Evolutionary conservation across 179 eudicot species (phyloP).

Genomic region (Patellifolia procumbens): DNA sequence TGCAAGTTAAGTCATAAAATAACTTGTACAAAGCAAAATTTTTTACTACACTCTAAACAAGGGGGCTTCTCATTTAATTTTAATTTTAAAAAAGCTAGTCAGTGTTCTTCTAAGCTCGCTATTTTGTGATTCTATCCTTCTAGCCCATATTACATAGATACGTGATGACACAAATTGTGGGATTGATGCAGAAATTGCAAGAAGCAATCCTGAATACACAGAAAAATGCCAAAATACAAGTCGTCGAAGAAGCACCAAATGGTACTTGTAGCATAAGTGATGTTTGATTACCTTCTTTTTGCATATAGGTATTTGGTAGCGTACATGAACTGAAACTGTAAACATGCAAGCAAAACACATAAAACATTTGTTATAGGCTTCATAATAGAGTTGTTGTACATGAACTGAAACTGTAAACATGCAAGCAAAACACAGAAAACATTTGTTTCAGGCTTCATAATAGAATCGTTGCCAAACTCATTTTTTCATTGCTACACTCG

Average conservation of each 20-base stretch:
- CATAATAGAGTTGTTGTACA: too few species aligned
- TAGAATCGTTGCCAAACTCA: not conserved
- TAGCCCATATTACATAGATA: not conserved
- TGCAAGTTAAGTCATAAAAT: not conserved
- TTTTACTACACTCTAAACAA: too few species aligned
- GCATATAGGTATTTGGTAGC: not conserved
- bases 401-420: too few species aligned
- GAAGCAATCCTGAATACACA: constrained; percentile 83
- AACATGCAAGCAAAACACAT: too few species aligned
- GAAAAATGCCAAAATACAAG: constrained; percentile 74
- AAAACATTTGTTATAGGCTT: too few species aligned
- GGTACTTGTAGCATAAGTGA: constrained; percentile 44
- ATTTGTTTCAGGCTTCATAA: not conserved
- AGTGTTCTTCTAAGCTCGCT: not conserved
- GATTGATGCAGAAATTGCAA: constrained; percentile 57
- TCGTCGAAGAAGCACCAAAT: constrained; percentile 64
- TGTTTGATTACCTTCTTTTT: not conserved
- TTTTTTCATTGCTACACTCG: not conserved
- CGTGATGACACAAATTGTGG: constrained; percentile 7
- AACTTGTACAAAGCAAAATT: too few species aligned
- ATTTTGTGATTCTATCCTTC: not conserved
- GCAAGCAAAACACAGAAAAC: not conserved
- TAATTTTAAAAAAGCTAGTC: not conserved
- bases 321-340: not conserved
- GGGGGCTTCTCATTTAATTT: not conserved